Conservation (phyloP, 1,139 yeast species). For the Scheffersomyces segobiensis region DNA sequence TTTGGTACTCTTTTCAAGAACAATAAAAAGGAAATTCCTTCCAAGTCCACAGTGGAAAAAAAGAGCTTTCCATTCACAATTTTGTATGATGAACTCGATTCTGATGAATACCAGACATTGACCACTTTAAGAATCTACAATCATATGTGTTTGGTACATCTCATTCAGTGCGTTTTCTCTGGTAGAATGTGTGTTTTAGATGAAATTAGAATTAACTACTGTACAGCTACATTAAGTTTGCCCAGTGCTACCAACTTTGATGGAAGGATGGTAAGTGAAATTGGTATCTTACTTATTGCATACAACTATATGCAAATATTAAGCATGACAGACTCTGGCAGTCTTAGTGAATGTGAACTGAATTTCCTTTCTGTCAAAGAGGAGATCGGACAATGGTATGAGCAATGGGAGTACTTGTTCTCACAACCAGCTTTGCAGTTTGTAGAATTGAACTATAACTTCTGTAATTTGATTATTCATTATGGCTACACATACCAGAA, state of each 20-base stretch:
- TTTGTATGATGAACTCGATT: slow-evolving; percentile 30
- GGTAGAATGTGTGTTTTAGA: slow-evolving; percentile 79
- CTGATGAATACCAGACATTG: slow-evolving; percentile 49
- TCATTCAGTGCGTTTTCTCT: slow-evolving; percentile 65
- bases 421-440: slow-evolving; percentile 76
- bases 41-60: background rate
- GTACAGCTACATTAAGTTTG: slow-evolving; percentile 61
- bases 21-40: background rate
- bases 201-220: slow-evolving; percentile 60
- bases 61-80: slow-evolving; percentile 27
- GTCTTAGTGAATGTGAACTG: slow-evolving; percentile 23
- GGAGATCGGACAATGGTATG: slow-evolving; percentile 59
- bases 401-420: slow-evolving; percentile 71
- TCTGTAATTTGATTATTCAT: slow-evolving; percentile 55
- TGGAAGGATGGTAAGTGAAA: slow-evolving; percentile 81
- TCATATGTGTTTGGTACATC: slow-evolving; percentile 69
- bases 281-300: slow-evolving; percentile 60
- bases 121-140: slow-evolving; percentile 67
- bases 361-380: slow-evolving; percentile 27
- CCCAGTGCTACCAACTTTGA: slow-evolving; percentile 76
- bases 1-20: slow-evolving; percentile 27
- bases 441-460: slow-evolving; percentile 72
- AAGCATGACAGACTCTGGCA: slow-evolving; percentile 16
- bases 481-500: slow-evolving; percentile 34
- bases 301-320: slow-evolving; percentile 58